Evolutionary conservation across 441 rosid species (phyloP), one percentile per base, ranked within the genome.

Genomic region (Populus tomentosa): DNA sequence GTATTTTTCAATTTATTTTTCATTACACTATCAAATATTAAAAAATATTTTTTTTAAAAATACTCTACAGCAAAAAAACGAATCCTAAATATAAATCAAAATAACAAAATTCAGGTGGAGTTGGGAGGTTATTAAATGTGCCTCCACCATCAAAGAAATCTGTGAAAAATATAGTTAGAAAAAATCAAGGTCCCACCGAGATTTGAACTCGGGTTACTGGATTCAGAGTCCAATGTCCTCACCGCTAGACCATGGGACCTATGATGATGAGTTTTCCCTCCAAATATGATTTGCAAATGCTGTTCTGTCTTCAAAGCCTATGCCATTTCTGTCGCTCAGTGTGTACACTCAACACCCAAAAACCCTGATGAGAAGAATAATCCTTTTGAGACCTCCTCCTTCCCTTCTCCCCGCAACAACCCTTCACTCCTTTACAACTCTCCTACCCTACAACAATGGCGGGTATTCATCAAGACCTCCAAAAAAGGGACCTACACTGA

Each of bases 201-300:
- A 86, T 71, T 86, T 88, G 91, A 86, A 86, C 85, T 83, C 87
- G 87, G 87, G 87, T 82, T 83, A 83, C 81, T 86, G 89, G 84
- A 88, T 86, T 83, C 88, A 81, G 86, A 86, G 88, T 85, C 88
- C 86, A 88, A 88, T 85, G 86, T 85, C 87, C 90, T 86, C 50
- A 86, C 88, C 88, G 67, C 89, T 78, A 85, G 87, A 85, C 86
- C 88, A 85, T 83, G 84, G 87, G 84, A 88, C 89, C 87, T 0
- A 0, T 14, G 56, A 20, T 1, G 16, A 1, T 0, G 20, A 0
- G 1, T 4, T 0, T 2, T 0, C 33, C 11, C 5, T 3, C 3
- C 10, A 8, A 53, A 6, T 53, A 0, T 53, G 2, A 5, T 10
- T 10, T 53, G 6, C 1, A 14, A 14, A 46, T 4, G 16, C 6